phyloP scores from a whole-genome alignment of 2,329 filamentous ascomycete species.

The Pestalotiopsis sp. region DNA sequence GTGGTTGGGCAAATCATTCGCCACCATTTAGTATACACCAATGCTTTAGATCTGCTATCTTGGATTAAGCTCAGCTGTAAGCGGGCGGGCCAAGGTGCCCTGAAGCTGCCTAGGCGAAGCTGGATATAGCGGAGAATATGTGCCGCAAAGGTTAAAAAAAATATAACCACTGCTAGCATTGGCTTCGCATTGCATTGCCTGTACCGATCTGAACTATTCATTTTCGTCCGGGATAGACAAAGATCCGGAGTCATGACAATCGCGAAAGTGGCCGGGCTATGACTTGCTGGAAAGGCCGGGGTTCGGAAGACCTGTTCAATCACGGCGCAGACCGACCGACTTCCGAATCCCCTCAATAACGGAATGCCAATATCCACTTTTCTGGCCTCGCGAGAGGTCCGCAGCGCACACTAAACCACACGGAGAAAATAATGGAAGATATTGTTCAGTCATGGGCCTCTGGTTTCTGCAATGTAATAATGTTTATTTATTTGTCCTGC shows the following conservation, averaged over 20 bases:
- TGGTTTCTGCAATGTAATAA: neutral
- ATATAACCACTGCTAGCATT: no score
- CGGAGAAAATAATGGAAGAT: neutral
- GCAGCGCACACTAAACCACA: neutral
- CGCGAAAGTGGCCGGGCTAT: neutral
- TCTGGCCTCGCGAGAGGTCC: neutral
- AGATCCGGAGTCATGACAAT: neutral
- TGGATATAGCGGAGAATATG: no score
- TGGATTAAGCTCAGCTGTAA: neutral
- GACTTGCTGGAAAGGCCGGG: neutral
- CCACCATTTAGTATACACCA: neutral
- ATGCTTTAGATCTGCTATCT: neutral
- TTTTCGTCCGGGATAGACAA: no score
- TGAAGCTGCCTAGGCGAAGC: no score
- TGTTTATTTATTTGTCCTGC: neutral
- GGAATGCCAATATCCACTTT: neutral
- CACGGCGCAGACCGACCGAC: neutral
- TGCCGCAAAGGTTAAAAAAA: no score
- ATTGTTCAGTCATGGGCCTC: neutral
- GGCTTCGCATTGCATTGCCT: no score
- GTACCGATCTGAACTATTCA: no score
- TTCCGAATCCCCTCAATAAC: neutral
- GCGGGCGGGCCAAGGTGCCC: no score
- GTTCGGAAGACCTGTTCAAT: neutral
- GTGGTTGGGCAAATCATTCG: neutral